These are phyloP conservation scores for Pestalotiopsis sp. DNA, from an alignment of 2,329 filamentous ascomycete species.

Conservation along the genomic window DNA sequence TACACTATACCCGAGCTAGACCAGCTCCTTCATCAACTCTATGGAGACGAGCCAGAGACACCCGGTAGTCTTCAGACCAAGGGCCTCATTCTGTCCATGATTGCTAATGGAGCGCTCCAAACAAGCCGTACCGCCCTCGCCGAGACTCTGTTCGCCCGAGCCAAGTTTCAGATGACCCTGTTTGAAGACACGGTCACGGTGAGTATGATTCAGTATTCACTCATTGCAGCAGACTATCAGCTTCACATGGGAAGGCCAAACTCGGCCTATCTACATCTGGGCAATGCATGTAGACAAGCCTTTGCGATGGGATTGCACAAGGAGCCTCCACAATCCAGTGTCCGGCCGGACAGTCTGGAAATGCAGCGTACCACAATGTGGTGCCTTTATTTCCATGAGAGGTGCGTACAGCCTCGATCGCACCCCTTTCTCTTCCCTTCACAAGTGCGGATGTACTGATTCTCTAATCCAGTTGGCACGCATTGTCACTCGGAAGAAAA, in stretches of 20 bases:
- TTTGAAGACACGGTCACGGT: conserved; percentile 34
- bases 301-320: conserved; percentile 31
- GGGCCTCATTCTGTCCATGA: conserved; percentile 23
- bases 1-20: conserved; percentile 24
- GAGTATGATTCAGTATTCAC: conserved; percentile 31
- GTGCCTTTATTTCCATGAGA: conserved; percentile 32
- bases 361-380: conserved; percentile 29
- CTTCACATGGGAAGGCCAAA: conserved; percentile 32
- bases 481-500: conserved; percentile 24
- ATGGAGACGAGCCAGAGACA: conserved; percentile 13
- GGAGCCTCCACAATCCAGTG: conserved; percentile 20
- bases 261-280: conserved; percentile 30
- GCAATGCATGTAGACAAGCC: conserved; percentile 28
- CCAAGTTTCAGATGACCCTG: conserved; percentile 25
- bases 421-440: not conserved
- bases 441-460: not conserved
- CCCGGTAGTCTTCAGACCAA: conserved; percentile 23
- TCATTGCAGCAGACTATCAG: conserved; percentile 30
- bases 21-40: conserved; percentile 21
- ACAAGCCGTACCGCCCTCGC: conserved; percentile 26
- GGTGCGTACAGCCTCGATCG: conserved; percentile 11
- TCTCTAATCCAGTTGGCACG: conserved; percentile 18
- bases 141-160: conserved; percentile 26
- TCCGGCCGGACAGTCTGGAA: conserved; percentile 21
- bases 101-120: conserved; percentile 28